These are phyloP conservation scores for Crepidotus sp. DNA, from an alignment of 1,284 basidiomycete genomes.

Conservation along the genomic window DNA sequence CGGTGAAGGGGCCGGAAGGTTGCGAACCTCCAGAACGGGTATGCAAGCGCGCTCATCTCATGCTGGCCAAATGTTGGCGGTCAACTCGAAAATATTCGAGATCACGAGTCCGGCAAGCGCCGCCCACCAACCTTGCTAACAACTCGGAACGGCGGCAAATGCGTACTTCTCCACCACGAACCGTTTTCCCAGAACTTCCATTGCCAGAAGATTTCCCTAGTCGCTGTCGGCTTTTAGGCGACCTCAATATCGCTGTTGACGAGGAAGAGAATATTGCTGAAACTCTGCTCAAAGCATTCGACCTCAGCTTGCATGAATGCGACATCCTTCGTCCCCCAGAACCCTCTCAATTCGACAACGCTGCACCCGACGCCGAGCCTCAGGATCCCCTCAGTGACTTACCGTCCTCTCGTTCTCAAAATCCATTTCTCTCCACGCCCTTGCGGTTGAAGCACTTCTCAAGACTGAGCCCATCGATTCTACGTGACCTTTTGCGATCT, in stretches of 20 bases:
- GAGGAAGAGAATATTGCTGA: constrained; percentile 11
- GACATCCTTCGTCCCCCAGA: background rate
- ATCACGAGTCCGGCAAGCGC: background rate
- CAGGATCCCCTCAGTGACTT: constrained; percentile 1
- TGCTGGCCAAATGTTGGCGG: constrained; percentile 1
- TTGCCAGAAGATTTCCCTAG: background rate
- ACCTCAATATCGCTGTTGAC: constrained; percentile 10
- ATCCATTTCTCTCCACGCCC: constrained; percentile 25
- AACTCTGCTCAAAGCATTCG: constrained; percentile 16
- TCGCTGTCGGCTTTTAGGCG: constrained; percentile 7
- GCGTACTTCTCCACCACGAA: background rate
- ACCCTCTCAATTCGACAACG: background rate
- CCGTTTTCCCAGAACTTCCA: background rate
- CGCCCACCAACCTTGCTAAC: background rate
- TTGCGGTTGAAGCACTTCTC: constrained; percentile 25
- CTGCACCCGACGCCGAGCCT: background rate
- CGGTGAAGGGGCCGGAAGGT: constrained; percentile 8
- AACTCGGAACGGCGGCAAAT: too few relatives aligned
- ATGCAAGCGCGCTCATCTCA: constrained; percentile 10
- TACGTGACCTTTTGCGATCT: constrained; percentile 22
- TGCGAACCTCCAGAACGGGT: constrained; percentile 8
- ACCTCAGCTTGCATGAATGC: constrained; percentile 11
- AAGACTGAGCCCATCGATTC: constrained; percentile 22
- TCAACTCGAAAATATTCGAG: background rate
- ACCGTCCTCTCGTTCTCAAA: constrained; percentile 9